Percentiles rank a stretch among this genome's conserved stretches.
Evolutionary conservation across 2,329 filamentous ascomycete species (phyloP).

Genomic region (Sporothrix sp.): DNA sequence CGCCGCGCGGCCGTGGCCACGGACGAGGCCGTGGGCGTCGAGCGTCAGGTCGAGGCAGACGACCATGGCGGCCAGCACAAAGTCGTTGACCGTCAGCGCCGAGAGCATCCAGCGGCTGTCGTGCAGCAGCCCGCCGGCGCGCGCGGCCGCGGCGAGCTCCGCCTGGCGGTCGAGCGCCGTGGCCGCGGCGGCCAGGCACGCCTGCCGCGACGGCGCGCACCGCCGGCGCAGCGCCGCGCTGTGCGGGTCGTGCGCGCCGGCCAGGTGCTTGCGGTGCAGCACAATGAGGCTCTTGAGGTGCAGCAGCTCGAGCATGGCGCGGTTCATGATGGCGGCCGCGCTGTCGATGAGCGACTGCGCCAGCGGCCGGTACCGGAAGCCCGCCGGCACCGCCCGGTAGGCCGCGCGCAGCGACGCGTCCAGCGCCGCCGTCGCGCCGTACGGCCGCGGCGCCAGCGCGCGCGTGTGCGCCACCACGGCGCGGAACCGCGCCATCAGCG

Average conservation of each 20-base stretch:
- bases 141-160: slow-evolving; percentile 24
- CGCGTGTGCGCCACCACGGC: slow-evolving; percentile 1
- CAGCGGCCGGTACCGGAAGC: slow-evolving; percentile 21
- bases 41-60: slow-evolving; percentile 27
- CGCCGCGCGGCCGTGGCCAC: no score
- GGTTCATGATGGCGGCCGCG: slow-evolving; percentile 20
- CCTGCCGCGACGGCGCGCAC: neutral
- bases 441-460: neutral
- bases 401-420: neutral
- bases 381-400: slow-evolving; percentile 21
- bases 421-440: neutral
- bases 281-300: slow-evolving; percentile 25
- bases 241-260: neutral
- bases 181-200: slow-evolving; percentile 23
- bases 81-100: slow-evolving; percentile 38
- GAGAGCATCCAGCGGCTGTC: slow-evolving; percentile 36
- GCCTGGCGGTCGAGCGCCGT: slow-evolving; percentile 22
- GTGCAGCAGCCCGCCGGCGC: slow-evolving; percentile 34
- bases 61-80: slow-evolving; percentile 42
- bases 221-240: no score
- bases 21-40: neutral
- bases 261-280: slow-evolving; percentile 25
- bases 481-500: slow-evolving; percentile 18
- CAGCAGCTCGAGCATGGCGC: slow-evolving; percentile 24
- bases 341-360: slow-evolving; percentile 23